Conservation (phyloP, 2,329 filamentous ascomycete genomes). For the Pestalotiopsis sp. region DNA sequence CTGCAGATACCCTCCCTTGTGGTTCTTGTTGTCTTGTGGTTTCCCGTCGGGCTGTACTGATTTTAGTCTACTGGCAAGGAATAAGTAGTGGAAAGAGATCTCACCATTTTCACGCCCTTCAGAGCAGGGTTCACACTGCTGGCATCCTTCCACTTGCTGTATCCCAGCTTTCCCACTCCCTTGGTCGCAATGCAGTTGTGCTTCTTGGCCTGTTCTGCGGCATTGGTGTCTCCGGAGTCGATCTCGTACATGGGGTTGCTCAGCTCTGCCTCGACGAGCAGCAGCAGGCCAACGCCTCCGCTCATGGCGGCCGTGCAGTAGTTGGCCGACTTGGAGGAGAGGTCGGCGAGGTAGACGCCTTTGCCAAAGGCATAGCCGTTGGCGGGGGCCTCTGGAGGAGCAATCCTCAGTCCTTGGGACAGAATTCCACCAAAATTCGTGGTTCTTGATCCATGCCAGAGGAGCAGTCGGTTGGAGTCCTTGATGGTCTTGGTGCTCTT, state of each 20-base stretch:
- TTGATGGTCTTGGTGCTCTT: constrained; percentile 53
- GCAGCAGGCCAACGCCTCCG: constrained; percentile 67
- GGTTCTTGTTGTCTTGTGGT: constrained; percentile 51
- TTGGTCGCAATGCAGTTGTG: constrained; percentile 67
- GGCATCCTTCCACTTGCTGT: constrained; percentile 75
- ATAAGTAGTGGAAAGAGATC: constrained; percentile 24
- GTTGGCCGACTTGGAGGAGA: constrained; percentile 76
- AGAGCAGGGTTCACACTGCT: constrained; percentile 62
- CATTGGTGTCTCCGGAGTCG: constrained; percentile 56
- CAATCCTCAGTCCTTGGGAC: constrained; percentile 80
- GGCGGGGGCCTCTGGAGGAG: constrained; percentile 61
- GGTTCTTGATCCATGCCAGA: constrained; percentile 82
- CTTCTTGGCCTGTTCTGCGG: constrained; percentile 62
- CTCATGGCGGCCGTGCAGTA: constrained; percentile 69
- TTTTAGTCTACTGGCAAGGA: no score
- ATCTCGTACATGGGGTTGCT: constrained; percentile 74
- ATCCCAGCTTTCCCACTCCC: constrained; percentile 66
- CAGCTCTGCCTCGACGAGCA: constrained; percentile 84
- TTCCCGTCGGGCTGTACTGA: constrained; percentile 47
- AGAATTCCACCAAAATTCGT: constrained; percentile 87
- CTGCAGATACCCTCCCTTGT: constrained; percentile 47
- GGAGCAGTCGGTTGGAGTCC: constrained; percentile 64
- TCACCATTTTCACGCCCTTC: constrained; percentile 69
- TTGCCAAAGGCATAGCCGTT: constrained; percentile 86
- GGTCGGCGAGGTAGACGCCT: constrained; percentile 83